Conservation (phyloP, 2,329 filamentous ascomycete species). For the Apiospora aurea region DNA sequence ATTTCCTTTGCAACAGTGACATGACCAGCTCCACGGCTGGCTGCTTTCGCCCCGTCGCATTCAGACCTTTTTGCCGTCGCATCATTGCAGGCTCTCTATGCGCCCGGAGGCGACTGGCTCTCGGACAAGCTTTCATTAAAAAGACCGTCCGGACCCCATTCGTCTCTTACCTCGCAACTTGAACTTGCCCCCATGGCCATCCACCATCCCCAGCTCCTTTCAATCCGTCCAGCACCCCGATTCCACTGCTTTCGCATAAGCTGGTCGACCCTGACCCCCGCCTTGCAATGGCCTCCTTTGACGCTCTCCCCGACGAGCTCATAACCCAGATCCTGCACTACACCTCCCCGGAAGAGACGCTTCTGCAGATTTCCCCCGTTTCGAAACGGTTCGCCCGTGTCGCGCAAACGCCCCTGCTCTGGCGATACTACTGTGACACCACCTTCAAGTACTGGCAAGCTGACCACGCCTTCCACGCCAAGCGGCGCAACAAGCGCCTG, state of each 20-base stretch:
- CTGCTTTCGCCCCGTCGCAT: constrained; percentile 12
- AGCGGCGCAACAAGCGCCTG: constrained; percentile 59
- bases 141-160: constrained; percentile 9
- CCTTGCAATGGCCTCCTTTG: constrained; percentile 41
- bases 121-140: constrained; percentile 12
- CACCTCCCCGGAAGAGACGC: constrained; percentile 61
- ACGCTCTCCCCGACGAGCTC: constrained; percentile 80
- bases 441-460: constrained; percentile 79
- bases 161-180: constrained; percentile 1
- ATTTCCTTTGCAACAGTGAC: neutral
- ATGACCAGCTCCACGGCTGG: neutral
- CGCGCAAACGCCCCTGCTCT: constrained; percentile 76
- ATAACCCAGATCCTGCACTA: constrained; percentile 78
- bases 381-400: constrained; percentile 71
- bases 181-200: neutral
- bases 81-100: constrained; percentile 6
- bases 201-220: neutral
- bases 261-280: neutral
- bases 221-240: constrained; percentile 14
- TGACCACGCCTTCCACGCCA: constrained; percentile 65
- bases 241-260: neutral
- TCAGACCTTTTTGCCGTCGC: neutral
- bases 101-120: neutral
- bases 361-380: constrained; percentile 57
- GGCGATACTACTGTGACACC: constrained; percentile 76